These are phyloP conservation scores for Ophioceras dolichostomum DNA, from an alignment of 2,329 filamentous ascomycete species.

Conservation along the genomic window DNA sequence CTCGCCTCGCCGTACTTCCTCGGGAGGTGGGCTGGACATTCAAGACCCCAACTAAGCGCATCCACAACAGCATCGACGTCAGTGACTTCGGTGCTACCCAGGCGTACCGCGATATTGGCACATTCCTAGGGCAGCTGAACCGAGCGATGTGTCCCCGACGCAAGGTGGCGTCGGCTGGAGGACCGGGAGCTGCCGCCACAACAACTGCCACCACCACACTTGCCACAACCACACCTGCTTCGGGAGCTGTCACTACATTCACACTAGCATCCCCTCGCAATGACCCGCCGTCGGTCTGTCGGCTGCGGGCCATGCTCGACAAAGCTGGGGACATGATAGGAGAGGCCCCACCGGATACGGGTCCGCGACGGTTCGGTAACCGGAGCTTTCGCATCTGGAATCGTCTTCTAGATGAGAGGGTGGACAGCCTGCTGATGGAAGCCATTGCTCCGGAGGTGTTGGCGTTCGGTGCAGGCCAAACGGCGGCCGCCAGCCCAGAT, in stretches of 20 bases:
- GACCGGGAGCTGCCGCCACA: no score
- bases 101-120: slow-evolving; percentile 78
- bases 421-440: slow-evolving; percentile 42
- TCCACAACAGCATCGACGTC: slow-evolving; percentile 77
- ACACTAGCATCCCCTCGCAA: slow-evolving; percentile 26
- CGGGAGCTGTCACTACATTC: slow-evolving; percentile 30
- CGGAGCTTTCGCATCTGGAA: slow-evolving; percentile 81
- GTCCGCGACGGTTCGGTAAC: slow-evolving; percentile 86
- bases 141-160: slow-evolving; percentile 68
- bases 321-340: slow-evolving; percentile 56
- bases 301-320: slow-evolving; percentile 53
- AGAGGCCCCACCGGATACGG: slow-evolving; percentile 71
- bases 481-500: slow-evolving; percentile 18
- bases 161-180: slow-evolving; percentile 9
- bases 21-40: slow-evolving; percentile 42
- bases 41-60: slow-evolving; percentile 59
- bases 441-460: slow-evolving; percentile 33
- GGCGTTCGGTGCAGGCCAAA: slow-evolving; percentile 1
- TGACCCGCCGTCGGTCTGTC: slow-evolving; percentile 44
- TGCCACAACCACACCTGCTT: not conserved
- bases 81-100: slow-evolving; percentile 64
- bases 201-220: not conserved
- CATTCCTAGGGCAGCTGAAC: slow-evolving; percentile 84
- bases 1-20: slow-evolving; percentile 36
- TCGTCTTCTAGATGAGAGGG: slow-evolving; percentile 49